Evolutionary conservation across 129 eudicot species (phyloP), one percentile per base, ranked within the genome.

Genomic region (Deinandra increscens): DNA sequence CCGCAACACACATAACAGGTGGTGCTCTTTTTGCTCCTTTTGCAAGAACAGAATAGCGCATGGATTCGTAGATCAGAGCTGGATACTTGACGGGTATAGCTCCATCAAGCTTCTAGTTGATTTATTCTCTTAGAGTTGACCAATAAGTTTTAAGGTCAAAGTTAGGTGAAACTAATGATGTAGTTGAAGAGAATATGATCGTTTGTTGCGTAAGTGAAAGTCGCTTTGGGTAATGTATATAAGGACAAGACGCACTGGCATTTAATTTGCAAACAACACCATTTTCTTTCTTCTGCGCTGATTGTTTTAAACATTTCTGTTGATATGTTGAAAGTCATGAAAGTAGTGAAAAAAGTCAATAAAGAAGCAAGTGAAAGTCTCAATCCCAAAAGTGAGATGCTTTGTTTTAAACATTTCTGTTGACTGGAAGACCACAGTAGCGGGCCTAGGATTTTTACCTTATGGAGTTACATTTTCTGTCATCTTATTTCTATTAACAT

Each of bases 1-100:
- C 96, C 46, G 98, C 94, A 53, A 92, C 95, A 73, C 98, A 92
- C 98, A 92, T 92, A 38, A 92, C 96, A 0, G 98, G 95, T 0
- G 98, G 95, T 45, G 98, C 87, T 78, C 98, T 75, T 73, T 92
- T 92, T 26, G 96, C 96, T 39, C 95, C 98, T 42, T 86, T 76
- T 55, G 95, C 96, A 59, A 92, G 83, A 72, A 88, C 96, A 36
- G 98, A 88, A 76, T 92, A 89, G 23, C 98, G 87, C 98, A 92
- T 92, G 45, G 98, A 91, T 81, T 92, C 91, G 49, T 92, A 88
- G 73, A 92, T 92, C 82, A 81, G 84, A 31, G 84, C 66, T 0
- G 98, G 98, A 78, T 89, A 92, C 71, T 82, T 74, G 11, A 92
- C 85, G 10, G 88, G 96, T 31, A 89, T 84, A 11, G 98, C 96